A percentile compares a stretch with the other conserved stretches of the same genome.
Evolutionary conservation across 768 basidiomycete genomes (phyloP).

Genomic region (Pisolithus sp.): DNA sequence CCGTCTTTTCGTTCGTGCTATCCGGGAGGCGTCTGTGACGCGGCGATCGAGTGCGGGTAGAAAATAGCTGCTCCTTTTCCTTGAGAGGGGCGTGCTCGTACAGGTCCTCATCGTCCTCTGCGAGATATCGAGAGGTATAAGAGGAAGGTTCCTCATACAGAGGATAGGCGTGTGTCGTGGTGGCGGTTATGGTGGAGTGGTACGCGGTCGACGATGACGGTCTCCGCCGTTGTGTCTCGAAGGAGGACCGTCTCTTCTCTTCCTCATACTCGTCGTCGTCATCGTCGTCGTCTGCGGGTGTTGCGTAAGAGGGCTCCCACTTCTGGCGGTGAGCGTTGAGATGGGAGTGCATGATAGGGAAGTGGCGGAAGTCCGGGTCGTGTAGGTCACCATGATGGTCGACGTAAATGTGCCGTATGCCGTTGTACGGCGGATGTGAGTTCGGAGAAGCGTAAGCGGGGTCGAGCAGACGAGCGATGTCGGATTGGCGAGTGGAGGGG

Average conservation of each 20-base stretch:
- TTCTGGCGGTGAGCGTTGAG: slow-evolving; percentile 21
- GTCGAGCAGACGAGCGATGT: slow-evolving; percentile 60
- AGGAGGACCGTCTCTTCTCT: slow-evolving; percentile 10
- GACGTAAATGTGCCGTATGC: slow-evolving; percentile 39
- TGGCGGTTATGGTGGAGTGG: slow-evolving; percentile 5
- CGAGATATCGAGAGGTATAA: slow-evolving; percentile 21
- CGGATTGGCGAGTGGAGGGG: slow-evolving; percentile 36
- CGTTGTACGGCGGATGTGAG: slow-evolving; percentile 12
- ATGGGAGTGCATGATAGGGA: slow-evolving; percentile 35
- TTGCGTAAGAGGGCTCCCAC: slow-evolving; percentile 28
- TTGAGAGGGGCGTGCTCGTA: slow-evolving; percentile 20
- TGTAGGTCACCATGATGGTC: slow-evolving; percentile 58
- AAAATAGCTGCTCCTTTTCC: slow-evolving; percentile 16
- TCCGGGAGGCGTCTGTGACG: slow-evolving; percentile 6
- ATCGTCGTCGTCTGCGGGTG: slow-evolving; percentile 19
- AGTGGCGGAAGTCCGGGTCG: slow-evolving; percentile 64
- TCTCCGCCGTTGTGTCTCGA: slow-evolving; percentile 18
- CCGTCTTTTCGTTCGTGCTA: slow-evolving; percentile 16
- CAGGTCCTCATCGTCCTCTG: slow-evolving; percentile 21
- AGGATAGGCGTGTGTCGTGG: slow-evolving; percentile 13
- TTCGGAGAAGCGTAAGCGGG: slow-evolving; percentile 46
- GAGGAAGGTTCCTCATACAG: slow-evolving; percentile 26
- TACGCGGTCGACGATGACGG: slow-evolving; percentile 20
- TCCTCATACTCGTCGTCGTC: slow-evolving; percentile 20
- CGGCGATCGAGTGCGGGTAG: slow-evolving; percentile 14